Percentiles rank a stretch among this genome's conserved stretches.
These are phyloP conservation scores for Malus hybrid DNA, from an alignment of 331 rosid genomes.

Conservation along the genomic window DNA sequence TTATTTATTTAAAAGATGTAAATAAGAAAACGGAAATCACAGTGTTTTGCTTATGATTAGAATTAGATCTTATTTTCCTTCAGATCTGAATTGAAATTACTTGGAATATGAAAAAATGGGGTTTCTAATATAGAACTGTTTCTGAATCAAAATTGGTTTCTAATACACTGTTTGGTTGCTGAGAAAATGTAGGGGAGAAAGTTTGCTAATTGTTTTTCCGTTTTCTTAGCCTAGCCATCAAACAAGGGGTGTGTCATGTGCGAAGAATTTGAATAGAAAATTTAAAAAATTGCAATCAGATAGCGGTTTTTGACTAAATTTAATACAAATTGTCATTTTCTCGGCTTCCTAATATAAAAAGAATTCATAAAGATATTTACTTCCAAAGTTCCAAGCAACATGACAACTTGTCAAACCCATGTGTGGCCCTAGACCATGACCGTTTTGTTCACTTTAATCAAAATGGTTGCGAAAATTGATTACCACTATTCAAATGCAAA, in stretches of 20 bases:
- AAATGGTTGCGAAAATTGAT: not conserved
- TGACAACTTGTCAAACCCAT: not conserved
- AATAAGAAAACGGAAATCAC: too few relatives aligned
- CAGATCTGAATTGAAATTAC: slow-evolving; percentile 6
- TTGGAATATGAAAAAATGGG: slow-evolving; percentile 3
- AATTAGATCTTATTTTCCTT: not conserved
- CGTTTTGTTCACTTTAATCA: not conserved
- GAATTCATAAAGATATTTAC: not conserved
- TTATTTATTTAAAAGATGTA: too few relatives aligned
- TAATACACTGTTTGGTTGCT: slow-evolving; percentile 14
- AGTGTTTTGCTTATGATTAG: too few relatives aligned
- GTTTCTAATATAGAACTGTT: not conserved
- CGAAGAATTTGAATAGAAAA: not conserved
- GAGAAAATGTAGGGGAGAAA: slow-evolving; percentile 15
- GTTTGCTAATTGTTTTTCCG: not conserved
- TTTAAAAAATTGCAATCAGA: too few relatives aligned
- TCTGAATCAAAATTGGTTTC: not conserved
- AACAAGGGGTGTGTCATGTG: not conserved
- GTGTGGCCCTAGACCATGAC: slow-evolving; percentile 6
- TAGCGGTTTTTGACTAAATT: not conserved
- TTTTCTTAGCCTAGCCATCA: not conserved
- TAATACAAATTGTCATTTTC: not conserved
- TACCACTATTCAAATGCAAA: not conserved
- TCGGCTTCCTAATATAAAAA: not conserved
- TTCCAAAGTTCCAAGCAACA: too few relatives aligned